Base-by-base conservation (phyloP, 345 rosid genomes). In the Draba incana region DNA sequence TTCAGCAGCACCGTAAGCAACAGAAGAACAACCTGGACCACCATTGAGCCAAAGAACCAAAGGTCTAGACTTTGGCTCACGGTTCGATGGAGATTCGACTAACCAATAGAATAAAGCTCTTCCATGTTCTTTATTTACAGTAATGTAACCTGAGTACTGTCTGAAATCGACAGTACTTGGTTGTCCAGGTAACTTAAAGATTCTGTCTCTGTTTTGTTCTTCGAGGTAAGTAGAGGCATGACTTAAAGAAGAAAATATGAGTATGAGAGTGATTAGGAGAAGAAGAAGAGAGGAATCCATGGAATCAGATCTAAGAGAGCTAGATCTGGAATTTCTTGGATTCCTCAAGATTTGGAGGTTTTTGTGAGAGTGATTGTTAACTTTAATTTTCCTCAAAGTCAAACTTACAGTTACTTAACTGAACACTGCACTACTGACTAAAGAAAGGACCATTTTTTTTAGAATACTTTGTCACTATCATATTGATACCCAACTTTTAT, bases 1-100 rank as follows among this genome's bases (percentile, higher is more conserved):
- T 78, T 93, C 97, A 50, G 94, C 84, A 58, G 86, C 88, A 68
- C 97, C 98, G 64, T 93, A 93, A 48, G 96, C 98, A 79, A 93
- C 81, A 62, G 98, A 93, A 8, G 97, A 90, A 83, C 98, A 93
- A 65, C 97, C 97, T 52, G 96, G 98, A 6, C 98, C 98, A 6
- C 98, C 97, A 58, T 75, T 93, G 65, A 90, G 94, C 98, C 98
- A 93, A 71, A 90, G 69, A 31, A 93, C 84, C 65, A 90, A 89
- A 61, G 97, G 97, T 66, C 92, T 79, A 66, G 86, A 75, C 79
- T 82, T 84, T 8, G 98, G 85, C 20, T 47, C 52, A 54, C 89
- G 93, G 60, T 68, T 79, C 25, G 50, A 60, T 8, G 98, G 92
- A 47, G 97, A 78, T 84, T 90, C 97, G 20, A 81, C 81, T 68